A percentile compares a stretch with the other conserved stretches of the same genome.
Conservation (phyloP, 345 rosid genomes). For the Euphorbia lathyris region DNA sequence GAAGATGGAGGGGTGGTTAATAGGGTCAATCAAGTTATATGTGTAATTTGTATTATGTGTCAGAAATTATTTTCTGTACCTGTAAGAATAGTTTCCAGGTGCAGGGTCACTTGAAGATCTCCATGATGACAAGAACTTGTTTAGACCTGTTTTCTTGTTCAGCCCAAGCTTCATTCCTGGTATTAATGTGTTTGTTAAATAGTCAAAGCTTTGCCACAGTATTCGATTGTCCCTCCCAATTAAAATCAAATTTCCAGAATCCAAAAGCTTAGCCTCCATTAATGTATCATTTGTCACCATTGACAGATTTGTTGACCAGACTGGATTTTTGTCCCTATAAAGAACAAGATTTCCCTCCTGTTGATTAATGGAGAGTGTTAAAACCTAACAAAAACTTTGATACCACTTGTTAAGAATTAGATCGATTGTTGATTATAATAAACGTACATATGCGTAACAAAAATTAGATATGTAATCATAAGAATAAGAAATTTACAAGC, state of each 20-base stretch:
- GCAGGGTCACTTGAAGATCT: slow-evolving; percentile 2
- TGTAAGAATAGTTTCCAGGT: slow-evolving; percentile 11
- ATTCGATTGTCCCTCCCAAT: neutral
- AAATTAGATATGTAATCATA: too few species aligned
- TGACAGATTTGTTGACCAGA: slow-evolving; percentile 25
- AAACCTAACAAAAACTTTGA: too few species aligned
- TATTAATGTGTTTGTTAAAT: neutral
- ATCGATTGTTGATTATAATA: too few species aligned
- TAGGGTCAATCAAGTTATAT: too few species aligned
- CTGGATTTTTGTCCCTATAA: too few species aligned
- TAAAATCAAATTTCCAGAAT: slow-evolving; percentile 18
- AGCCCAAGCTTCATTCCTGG: slow-evolving; percentile 2
- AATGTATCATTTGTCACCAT: neutral
- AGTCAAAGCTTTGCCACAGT: slow-evolving; percentile 11
- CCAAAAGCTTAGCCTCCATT: slow-evolving; percentile 8
- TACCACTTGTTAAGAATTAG: too few species aligned
- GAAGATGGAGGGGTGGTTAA: too few species aligned
- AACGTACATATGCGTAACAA: too few species aligned
- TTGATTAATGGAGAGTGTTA: neutral
- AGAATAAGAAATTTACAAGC: too few species aligned
- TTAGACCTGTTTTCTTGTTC: neutral
- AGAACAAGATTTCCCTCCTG: slow-evolving; percentile 20
- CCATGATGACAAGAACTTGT: neutral
- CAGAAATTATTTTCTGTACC: too few species aligned
- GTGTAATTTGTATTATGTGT: too few species aligned